Conservation (phyloP, 768 basidiomycete genomes). For the Pisolithus marmoratus region DNA sequence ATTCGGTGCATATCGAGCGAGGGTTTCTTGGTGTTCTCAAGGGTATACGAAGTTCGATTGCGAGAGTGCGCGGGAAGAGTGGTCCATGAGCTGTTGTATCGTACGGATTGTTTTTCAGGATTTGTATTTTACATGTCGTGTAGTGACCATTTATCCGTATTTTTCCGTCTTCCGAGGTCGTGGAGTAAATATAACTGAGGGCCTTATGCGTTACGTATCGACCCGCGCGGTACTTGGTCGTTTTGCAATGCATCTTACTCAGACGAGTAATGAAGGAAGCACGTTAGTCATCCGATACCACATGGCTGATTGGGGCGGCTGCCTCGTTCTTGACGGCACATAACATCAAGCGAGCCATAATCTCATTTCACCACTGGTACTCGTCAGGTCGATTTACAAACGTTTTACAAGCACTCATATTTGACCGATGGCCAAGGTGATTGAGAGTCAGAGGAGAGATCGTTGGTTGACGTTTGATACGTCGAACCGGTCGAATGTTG, state of each 20-base stretch:
- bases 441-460: no score
- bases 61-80: constrained; percentile 37
- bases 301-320: not conserved
- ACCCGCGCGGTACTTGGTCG: no score
- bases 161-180: not conserved
- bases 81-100: constrained; percentile 24
- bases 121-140: not conserved
- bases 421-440: no score
- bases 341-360: no score
- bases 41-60: constrained; percentile 38
- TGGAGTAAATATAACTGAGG: not conserved
- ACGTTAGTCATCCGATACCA: constrained; percentile 13
- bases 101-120: no score
- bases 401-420: no score
- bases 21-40: constrained; percentile 36
- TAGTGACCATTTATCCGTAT: not conserved
- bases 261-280: not conserved
- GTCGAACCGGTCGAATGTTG: not conserved
- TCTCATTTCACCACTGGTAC: no score
- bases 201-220: no score
- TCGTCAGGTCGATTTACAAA: no score
- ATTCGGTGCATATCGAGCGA: constrained; percentile 33
- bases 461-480: no score
- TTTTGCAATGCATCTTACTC: no score
- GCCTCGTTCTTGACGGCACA: not conserved